Base-by-base conservation (phyloP, 257 asterid species). In the Dorcoceras hygrometricum region DNA sequence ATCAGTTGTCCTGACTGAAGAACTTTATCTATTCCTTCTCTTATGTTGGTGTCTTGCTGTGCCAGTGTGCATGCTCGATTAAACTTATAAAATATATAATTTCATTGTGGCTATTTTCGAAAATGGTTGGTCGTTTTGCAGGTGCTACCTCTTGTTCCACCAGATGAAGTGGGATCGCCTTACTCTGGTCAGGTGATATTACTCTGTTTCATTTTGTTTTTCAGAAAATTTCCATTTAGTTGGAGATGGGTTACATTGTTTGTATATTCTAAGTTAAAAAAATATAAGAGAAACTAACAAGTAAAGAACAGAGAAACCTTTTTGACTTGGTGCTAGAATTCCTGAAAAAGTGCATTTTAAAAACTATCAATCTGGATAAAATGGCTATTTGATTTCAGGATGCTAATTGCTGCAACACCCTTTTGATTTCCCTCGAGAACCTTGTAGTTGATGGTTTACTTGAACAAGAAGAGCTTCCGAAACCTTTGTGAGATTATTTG, bases 111-210 rank as follows among this genome's bases (percentile, higher is more conserved):
- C 12, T 4, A 26, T 1, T n/a, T 65, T 55, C 54, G 48, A 55
- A 32, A 29, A 43, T 62, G 16, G 22, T 54, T 62, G 65, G 59
- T 22, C 59, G 22, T 27, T 73, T 57, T 71, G 75, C 88, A 93
- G 99, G 99, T 94, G 79, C 97, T 94, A 80, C 99, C 99, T 70
- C 95, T 94, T 60, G 99, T 94, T 73, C 99, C 99, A 0, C 99
- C 99, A 29, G 88, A 80, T 73, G 96, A 84, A 71, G 96, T 79
- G 63, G 97, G 99, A 72, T 94, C 97, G 32, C 99, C 99, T 25
- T 94, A 94, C 82, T 80, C 97, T 62, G 99, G 99, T 57, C 97
- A 90, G 96, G 99, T 93, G 70, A 61, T 60, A 39, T 22, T 57
- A 25, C 24, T 60, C 18, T 65, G 68, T 60, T 12, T 32, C 20